Percentiles rank a stretch among this genome's conserved stretches.
Conservation (phyloP, 2,329 filamentous ascomycete genomes). For the Sclerotiophoma versabilis region DNA sequence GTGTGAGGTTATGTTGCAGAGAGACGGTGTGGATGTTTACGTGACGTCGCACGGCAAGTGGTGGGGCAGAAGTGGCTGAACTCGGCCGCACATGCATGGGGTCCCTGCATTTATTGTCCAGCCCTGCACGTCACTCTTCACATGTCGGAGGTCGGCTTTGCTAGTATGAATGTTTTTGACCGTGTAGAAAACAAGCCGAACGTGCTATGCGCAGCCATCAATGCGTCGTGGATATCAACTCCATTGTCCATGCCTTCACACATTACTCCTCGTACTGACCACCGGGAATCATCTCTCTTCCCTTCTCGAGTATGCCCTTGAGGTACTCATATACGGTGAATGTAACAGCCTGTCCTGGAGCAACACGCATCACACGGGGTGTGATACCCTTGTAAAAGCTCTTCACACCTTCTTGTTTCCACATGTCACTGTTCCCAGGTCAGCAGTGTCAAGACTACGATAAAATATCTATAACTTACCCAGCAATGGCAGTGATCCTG, state of each 20-base stretch:
- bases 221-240: slow-evolving; percentile 24
- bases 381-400: slow-evolving; percentile 99
- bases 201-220: slow-evolving; percentile 2
- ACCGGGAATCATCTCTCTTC: slow-evolving; percentile 55
- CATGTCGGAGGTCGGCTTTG: not conserved
- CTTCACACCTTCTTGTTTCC: slow-evolving; percentile 86
- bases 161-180: not conserved
- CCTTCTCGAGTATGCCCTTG: slow-evolving; percentile 58
- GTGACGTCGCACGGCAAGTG: slow-evolving; percentile 26
- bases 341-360: slow-evolving; percentile 86
- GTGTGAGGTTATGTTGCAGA: not conserved
- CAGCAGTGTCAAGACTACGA: slow-evolving; percentile 2
- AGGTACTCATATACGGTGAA: slow-evolving; percentile 66
- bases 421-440: slow-evolving; percentile 53
- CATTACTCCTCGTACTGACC: slow-evolving; percentile 59
- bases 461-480: slow-evolving; percentile 41
- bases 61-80: slow-evolving; percentile 31
- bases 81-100: slow-evolving; percentile 20
- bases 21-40: slow-evolving; percentile 26
- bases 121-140: slow-evolving; percentile 8
- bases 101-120: slow-evolving; percentile 12
- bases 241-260: not conserved
- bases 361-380: slow-evolving; percentile 94
- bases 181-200: slow-evolving; percentile 1
- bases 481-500: slow-evolving; percentile 78